Conservation (phyloP, 2,329 filamentous ascomycete genomes). For the Colletotrichum somersetense region DNA sequence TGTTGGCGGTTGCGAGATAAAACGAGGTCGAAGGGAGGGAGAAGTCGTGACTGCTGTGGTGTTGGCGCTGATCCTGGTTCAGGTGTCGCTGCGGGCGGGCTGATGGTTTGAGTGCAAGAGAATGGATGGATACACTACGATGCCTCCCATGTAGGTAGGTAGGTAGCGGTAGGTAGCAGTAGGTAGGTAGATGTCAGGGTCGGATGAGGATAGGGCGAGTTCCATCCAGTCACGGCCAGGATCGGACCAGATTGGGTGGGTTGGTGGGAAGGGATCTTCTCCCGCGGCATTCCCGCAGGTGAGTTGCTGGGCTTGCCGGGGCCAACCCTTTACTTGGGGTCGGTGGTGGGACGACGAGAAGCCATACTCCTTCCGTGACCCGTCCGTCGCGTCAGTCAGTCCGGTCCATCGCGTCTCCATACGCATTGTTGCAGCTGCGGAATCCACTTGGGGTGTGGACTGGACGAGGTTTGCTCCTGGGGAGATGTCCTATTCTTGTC, state of each 20-base stretch:
- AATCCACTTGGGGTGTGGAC: not conserved
- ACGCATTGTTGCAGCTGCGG: conserved; percentile 2
- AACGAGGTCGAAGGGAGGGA: not conserved
- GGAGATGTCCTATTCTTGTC: conserved; percentile 1
- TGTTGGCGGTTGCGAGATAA: not conserved
- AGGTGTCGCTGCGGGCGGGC: conserved; percentile 3
- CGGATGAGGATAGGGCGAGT: not conserved
- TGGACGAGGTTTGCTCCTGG: not conserved
- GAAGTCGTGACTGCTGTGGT: not conserved
- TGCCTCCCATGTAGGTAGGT: not conserved
- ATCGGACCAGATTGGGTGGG: conserved; percentile 2
- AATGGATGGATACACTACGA: not conserved
- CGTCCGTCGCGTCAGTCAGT: conserved; percentile 7
- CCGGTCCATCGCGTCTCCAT: conserved; percentile 13
- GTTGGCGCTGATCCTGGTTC: not conserved
- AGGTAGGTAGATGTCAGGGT: too few relatives aligned
- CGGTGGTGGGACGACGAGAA: conserved; percentile 36
- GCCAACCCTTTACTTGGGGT: conserved; percentile 21
- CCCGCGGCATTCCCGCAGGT: conserved; percentile 31
- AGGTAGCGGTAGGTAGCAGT: too few relatives aligned
- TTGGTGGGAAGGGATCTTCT: conserved; percentile 7
- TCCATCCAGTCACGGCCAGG: not conserved
- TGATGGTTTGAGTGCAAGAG: not conserved
- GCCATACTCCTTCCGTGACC: conserved; percentile 20
- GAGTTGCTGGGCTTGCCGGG: not conserved